Percentiles rank a stretch among this genome's conserved stretches.
Evolutionary conservation across 2,329 filamentous ascomycete species (phyloP).

Genomic region (Fusarium buxicola): DNA sequence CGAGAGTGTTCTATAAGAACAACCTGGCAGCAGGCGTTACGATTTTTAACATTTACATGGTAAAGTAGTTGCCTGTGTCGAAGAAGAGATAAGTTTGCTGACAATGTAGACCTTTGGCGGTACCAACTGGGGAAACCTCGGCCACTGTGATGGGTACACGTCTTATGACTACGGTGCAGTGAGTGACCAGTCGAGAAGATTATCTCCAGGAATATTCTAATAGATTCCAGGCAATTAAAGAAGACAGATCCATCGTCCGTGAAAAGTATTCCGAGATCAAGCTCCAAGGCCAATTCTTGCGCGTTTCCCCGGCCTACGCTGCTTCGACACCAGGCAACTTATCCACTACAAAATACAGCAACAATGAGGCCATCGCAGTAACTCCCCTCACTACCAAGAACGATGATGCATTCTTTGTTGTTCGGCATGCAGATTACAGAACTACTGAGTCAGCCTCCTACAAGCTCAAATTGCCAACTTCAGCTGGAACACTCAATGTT

Average conservation of each 20-base stretch:
- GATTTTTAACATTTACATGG: conserved; percentile 82
- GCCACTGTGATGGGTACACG: conserved; percentile 74
- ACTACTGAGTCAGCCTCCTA: conserved; percentile 68
- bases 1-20: conserved; percentile 84
- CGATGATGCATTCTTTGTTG: conserved; percentile 71
- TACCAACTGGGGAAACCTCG: conserved; percentile 86
- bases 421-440: conserved; percentile 75
- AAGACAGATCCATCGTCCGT: conserved; percentile 74
- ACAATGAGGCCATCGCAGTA: conserved; percentile 64
- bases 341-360: conserved; percentile 63
- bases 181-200: conserved; percentile 17
- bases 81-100: background rate
- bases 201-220: background rate
- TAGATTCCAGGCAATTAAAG: conserved; percentile 62
- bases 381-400: conserved; percentile 69
- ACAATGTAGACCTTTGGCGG: conserved; percentile 71
- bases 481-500: conserved; percentile 61
- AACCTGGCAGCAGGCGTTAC: conserved; percentile 73
- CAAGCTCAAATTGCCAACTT: conserved; percentile 70
- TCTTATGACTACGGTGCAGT: conserved; percentile 66
- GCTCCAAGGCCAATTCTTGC: conserved; percentile 79
- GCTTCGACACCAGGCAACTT: conserved; percentile 65
- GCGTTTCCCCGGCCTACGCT: conserved; percentile 77
- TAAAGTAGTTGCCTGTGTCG: conserved; percentile 39
- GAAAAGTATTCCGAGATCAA: conserved; percentile 87